Evolutionary conservation across 495 filamentous ascomycete species (phyloP), one percentile per base, ranked within the genome.

Genomic region (Talaromyces stipitatus): DNA sequence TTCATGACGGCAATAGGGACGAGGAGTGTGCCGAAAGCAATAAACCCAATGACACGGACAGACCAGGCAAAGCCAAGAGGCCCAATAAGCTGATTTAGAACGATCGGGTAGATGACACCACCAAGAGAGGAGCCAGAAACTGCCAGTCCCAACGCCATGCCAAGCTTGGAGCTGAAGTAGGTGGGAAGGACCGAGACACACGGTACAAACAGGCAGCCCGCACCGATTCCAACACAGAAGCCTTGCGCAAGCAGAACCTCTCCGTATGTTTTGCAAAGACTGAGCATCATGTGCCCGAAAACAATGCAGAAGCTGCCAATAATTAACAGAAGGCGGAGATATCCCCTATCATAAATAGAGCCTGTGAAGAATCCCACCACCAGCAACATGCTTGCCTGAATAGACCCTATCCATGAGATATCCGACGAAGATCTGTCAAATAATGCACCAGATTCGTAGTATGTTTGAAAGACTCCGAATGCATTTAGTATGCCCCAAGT

Each of bases 201-300:
- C 6, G 79, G 79, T 59, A 74, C 76, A 70, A 90, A 89, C 36
- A 88, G 72, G 11, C 74, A 16, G 46, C 77, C 78, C 23, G 78
- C 78, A 9, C 87, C 86, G 18, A 86, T 59, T 9, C 67, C 65
- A 33, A 58, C 64, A 60, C 66, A 72, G 38, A 77, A 61, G 2
- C 64, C 69, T 56, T 69, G 70, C 0, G 69, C 59, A 1, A 82
- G 70, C 18, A 81, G 30, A 23, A 79, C 62, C 58, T 81, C 76
- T 55, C 71, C 81, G 61, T 81, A 82, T n/a, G 67, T 57, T 1
- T 56, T 61, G 32, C 63, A 71, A 12, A 79, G 55, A 16, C 77
- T 81, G 4, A 85, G 77, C 84, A 91, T 86, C 85, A 90, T 89
- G 7, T 89, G 64, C 4, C 86, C 86, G 58, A 89, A 84, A 53